These are phyloP conservation scores for Aspergillus taichungensis DNA, from an alignment of 495 filamentous ascomycete species.

Conservation along the genomic window DNA sequence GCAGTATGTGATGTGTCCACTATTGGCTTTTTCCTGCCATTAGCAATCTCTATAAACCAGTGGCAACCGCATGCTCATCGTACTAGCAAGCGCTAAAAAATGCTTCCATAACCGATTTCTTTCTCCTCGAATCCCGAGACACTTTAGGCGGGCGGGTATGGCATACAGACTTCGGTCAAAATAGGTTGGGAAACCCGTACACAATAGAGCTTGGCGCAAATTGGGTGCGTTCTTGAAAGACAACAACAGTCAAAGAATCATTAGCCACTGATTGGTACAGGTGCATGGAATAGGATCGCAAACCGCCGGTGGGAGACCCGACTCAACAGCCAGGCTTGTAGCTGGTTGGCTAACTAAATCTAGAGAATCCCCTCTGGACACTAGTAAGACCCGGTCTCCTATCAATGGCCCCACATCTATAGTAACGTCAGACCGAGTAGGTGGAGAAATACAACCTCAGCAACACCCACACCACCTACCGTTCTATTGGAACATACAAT, in stretches of 20 bases:
- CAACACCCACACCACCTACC: conserved; percentile 57
- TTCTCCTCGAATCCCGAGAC: conserved; percentile 60
- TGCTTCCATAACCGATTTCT: conserved; percentile 55
- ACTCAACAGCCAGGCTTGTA: neutral
- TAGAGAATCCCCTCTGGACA: conserved; percentile 63
- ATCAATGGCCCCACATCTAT: neutral
- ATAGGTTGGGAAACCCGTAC: conserved; percentile 45
- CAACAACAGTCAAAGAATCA: neutral
- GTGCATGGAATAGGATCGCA: conserved; percentile 54
- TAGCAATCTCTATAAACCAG: too few relatives aligned
- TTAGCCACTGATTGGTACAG: conserved; percentile 9
- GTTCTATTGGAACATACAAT: conserved; percentile 52
- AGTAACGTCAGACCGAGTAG: conserved; percentile 8
- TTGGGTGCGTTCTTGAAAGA: conserved; percentile 38
- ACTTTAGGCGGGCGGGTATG: conserved; percentile 54
- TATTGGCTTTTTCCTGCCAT: neutral
- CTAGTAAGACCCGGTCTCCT: conserved; percentile 30
- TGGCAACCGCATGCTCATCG: conserved; percentile 1
- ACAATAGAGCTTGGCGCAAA: conserved; percentile 61
- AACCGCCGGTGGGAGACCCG: neutral
- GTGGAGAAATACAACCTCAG: conserved; percentile 54
- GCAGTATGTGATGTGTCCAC: conserved; percentile 36
- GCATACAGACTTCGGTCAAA: conserved; percentile 49
- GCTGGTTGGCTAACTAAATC: conserved; percentile 5
- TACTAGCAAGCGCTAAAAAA: conserved; percentile 54